Percentiles rank a stretch among this genome's conserved stretches.
Evolutionary conservation across 805 yeast species (phyloP).

Genomic region (Saccharomycopsis guyanensis): DNA sequence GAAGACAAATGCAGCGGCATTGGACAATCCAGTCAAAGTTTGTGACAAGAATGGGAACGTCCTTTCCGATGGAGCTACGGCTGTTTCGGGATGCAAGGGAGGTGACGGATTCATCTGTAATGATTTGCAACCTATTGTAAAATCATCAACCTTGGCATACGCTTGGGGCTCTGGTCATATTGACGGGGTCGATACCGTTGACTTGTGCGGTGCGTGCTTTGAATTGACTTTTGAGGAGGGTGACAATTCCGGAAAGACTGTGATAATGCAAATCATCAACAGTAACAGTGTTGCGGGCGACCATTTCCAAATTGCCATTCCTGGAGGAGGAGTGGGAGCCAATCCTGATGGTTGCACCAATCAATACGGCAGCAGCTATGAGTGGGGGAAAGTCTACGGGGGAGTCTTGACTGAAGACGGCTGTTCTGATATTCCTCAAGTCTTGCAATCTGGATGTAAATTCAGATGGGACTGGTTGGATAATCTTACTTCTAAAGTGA

Average conservation of each 20-base stretch:
- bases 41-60: constrained; percentile 15
- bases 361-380: constrained; percentile 9
- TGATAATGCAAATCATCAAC: constrained; percentile 17
- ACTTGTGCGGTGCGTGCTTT: constrained; percentile 12
- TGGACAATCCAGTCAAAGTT: constrained; percentile 6
- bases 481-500: constrained; percentile 11
- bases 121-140: constrained; percentile 16
- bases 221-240: constrained; percentile 11
- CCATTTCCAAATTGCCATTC: constrained; percentile 14
- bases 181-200: constrained; percentile 3
- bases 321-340: constrained; percentile 17
- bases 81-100: constrained; percentile 13
- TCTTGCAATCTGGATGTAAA: constrained; percentile 14
- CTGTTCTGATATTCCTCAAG: constrained; percentile 12
- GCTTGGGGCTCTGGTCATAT: constrained; percentile 13
- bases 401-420: constrained; percentile 10
- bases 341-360: constrained; percentile 5
- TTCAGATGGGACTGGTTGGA: constrained; percentile 18
- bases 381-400: constrained; percentile 17
- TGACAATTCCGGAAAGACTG: constrained; percentile 9
- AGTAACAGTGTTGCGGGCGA: no score
- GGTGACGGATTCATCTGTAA: constrained; percentile 17
- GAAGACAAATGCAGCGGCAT: constrained; percentile 8
- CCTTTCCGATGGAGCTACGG: not conserved
- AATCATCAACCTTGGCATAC: constrained; percentile 9